Evolutionary conservation across 768 basidiomycete genomes (phyloP).

Genomic region (Trametes maxima): DNA sequence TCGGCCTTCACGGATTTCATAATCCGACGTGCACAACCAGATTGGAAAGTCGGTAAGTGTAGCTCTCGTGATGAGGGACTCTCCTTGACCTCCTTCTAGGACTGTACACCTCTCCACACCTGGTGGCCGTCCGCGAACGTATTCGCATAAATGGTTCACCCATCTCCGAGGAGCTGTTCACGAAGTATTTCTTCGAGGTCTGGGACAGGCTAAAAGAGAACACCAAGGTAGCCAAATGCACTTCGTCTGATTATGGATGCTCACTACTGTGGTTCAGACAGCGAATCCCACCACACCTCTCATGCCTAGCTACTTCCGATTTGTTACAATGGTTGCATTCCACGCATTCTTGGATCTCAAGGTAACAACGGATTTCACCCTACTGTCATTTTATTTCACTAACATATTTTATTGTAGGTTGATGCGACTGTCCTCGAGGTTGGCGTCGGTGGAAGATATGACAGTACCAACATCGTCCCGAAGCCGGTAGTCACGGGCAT

Average conservation of each 20-base stretch:
- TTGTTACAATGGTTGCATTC: constrained; percentile 88
- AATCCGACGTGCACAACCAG: constrained; percentile 69
- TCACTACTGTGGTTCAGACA: constrained; percentile 39
- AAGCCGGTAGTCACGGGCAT: constrained; percentile 89
- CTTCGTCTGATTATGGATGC: not conserved
- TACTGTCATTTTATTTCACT: not conserved
- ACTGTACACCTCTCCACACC: constrained; percentile 94
- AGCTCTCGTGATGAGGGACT: not conserved
- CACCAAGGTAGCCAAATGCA: constrained; percentile 47
- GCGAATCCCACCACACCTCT: constrained; percentile 51
- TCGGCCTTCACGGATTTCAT: constrained; percentile 92
- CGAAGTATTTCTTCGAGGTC: constrained; percentile 92
- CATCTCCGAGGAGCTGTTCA: constrained; percentile 84
- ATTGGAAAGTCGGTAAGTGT: constrained; percentile 77
- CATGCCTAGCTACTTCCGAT: constrained; percentile 94
- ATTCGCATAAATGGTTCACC: constrained; percentile 93
- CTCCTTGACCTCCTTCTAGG: constrained; percentile 48
- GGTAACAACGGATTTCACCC: constrained; percentile 37
- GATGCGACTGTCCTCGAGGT: constrained; percentile 95
- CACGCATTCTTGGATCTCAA: constrained; percentile 83
- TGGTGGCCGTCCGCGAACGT: constrained; percentile 93
- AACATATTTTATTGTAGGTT: constrained; percentile 41
- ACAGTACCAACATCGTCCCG: constrained; percentile 95
- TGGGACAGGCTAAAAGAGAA: constrained; percentile 83
- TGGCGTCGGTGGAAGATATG: constrained; percentile 91